A percentile compares a stretch with the other conserved stretches of the same genome.
Conservation (phyloP, 176 grass and related monocot genomes). For the Paspalum notatum region DNA sequence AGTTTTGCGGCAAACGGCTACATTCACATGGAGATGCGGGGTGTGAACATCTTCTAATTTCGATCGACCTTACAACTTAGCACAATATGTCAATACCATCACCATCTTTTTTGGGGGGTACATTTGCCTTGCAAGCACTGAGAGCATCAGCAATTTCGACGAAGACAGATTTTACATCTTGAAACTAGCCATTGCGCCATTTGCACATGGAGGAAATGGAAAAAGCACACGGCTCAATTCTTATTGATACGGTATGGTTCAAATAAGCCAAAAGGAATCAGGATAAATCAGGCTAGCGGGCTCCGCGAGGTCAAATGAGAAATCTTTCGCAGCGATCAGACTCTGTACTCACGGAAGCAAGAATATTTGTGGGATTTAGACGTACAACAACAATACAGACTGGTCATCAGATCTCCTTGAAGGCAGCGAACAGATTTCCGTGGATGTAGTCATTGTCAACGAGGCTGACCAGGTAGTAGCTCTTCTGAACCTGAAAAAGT, state of each 20-base stretch:
- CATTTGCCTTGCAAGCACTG: too few relatives aligned
- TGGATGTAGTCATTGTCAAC: constrained; percentile 85
- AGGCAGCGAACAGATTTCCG: constrained; percentile 72
- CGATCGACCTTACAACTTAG: not conserved
- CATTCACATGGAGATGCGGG: not conserved
- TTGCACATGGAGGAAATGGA: not conserved
- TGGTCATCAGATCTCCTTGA: constrained; percentile 56
- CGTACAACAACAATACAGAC: constrained; percentile 4
- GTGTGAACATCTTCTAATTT: not conserved
- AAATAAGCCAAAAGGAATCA: constrained; percentile 36
- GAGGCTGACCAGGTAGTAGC: constrained; percentile 70
- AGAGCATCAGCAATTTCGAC: not conserved
- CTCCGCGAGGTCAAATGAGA: not conserved
- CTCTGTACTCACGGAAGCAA: constrained; percentile 24
- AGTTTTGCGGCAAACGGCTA: not conserved
- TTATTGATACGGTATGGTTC: constrained; percentile 45
- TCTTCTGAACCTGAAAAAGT: constrained; percentile 60
- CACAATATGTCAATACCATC: too few relatives aligned
- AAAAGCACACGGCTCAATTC: not conserved
- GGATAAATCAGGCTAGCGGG: constrained; percentile 1
- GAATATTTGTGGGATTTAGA: not conserved
- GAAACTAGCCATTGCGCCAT: not conserved
- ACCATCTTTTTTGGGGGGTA: too few relatives aligned
- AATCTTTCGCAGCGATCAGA: not conserved
- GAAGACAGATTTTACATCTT: not conserved